Base-by-base conservation (phyloP, 108 stramenopile species). In the Cyclotella atomus region DNA sequence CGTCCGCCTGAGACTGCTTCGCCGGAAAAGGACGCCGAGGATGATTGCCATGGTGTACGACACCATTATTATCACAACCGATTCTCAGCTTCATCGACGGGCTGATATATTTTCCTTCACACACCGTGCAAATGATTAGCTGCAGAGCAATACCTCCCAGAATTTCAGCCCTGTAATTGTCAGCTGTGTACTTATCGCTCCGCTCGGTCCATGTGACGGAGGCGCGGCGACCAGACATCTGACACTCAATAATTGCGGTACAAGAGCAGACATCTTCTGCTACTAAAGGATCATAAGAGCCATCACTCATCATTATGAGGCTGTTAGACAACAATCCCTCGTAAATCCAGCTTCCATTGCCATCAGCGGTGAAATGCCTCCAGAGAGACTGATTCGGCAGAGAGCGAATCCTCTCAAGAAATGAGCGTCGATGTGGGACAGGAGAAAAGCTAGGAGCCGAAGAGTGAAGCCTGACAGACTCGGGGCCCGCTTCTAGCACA, bases 81-180 rank as follows among this genome's bases (percentile, higher is more conserved):
- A 28, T 3, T 8, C 4, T 3, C 3, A 27, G 54, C 3, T 4
- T 4, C 25, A 29, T 24, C 8, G 24, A 25, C 4, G 27, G 24
- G 17, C 24, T 55, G 17, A 55, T 4, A 55, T 55, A 55, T 55
- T 55, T 55, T 2, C 54, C 54, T 5, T 55, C 54, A 55, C 27
- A 29, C 6, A 27, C 54, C 4, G 6, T 9, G 5, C 17, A 28
- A 6, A 55, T 16, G 4, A 55, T 4, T 7, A 55, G 4, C 27
- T 55, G 54, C 25, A 55, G 3, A 27, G 54, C 27, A 55, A 55
- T 55, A 27, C 54, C 54, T 28, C 54, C 54, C 54, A 55, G 28
- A 6, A 55, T 25, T 29, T 55, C 54, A 15, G 54, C 54, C 4
- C 54, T 4, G 16, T 55, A 55, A 7, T 55, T 55, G 27, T 55